Base-by-base conservation (phyloP, 495 filamentous ascomycete genomes). In the Penicillium taxi region DNA sequence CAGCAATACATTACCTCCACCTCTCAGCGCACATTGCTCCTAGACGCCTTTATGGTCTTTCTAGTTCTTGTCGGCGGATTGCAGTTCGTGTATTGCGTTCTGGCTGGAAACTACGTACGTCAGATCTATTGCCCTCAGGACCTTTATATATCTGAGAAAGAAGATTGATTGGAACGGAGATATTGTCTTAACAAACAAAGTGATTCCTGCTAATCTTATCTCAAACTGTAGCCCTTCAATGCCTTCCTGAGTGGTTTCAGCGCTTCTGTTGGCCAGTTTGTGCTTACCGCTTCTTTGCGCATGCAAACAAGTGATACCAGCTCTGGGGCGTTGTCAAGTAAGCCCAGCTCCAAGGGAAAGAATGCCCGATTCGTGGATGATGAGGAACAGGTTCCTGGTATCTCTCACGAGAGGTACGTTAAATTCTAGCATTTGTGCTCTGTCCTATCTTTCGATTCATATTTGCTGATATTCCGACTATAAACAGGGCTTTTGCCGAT, bases 241-340 rank as follows among this genome's bases (percentile, higher is more conserved):
- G 91, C 91, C 48, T 98, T 98, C 69, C 73, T 98, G 26, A 81
- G 87, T 20, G 93, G 93, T 28, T 98, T 98, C 70, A 79, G 75
- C 27, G 90, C 90, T 8, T 91, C 93, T 2, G 90, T 98, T 31
- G 91, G 93, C 13, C 93, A 98, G 56, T 98, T 98, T 61, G 91
- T 98, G 25, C 75, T 96, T 33, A 94, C 89, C 26, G 87, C 85
- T 67, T 80, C 55, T 44, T 73, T 98, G 50, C 76, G 91, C 31
- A 96, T 98, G 64, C 91, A 98, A 59, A 94, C 87, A 28, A 86
- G 57, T 44, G 47, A 48, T n/a, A 32, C 42, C 23, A 35, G 43
- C 16, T 15, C 41, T 9, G 26, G 15, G 11, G 28, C 34, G 9
- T 14, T 26, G 12, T 45, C 33, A 9, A 41, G 26, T 31, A 57